phyloP scores from a whole-genome alignment of 352 stramenopile species.

The Pythium coloratum region DNA sequence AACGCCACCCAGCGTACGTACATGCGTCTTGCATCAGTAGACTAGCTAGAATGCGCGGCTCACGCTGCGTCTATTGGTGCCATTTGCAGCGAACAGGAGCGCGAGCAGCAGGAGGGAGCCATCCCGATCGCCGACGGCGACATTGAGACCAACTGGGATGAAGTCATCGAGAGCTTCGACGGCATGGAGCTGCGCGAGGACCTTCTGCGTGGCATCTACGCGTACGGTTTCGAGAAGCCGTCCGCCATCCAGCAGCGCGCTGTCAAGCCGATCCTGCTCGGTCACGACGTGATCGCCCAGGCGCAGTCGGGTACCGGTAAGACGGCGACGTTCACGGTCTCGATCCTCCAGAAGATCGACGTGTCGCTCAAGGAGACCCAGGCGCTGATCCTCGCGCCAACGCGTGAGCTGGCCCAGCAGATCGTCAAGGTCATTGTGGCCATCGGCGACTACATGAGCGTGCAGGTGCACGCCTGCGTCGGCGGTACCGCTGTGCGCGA shows the following conservation, averaged over 20 bases:
- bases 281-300: slow-evolving; percentile 98
- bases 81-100: slow-evolving; percentile 33
- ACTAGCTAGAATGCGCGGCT: background rate
- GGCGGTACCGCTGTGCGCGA: slow-evolving; percentile 98
- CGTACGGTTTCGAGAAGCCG: slow-evolving; percentile 99
- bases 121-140: slow-evolving; percentile 89
- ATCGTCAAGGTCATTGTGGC: slow-evolving; percentile 98
- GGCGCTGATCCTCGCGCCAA: slow-evolving; percentile 98
- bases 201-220: slow-evolving; percentile 99
- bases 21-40: background rate
- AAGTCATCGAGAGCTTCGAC: slow-evolving; percentile 98
- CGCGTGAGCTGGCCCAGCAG: slow-evolving; percentile 98
- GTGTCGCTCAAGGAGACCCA: slow-evolving; percentile 95
- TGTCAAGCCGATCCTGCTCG: slow-evolving; percentile 98
- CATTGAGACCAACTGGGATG: slow-evolving; percentile 98
- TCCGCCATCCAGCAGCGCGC: slow-evolving; percentile 99
- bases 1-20: slow-evolving; percentile 54
- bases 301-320: slow-evolving; percentile 99
- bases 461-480: slow-evolving; percentile 97
- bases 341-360: slow-evolving; percentile 98
- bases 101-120: slow-evolving; percentile 71
- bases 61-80: background rate
- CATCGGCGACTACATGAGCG: slow-evolving; percentile 95
- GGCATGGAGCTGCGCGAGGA: slow-evolving; percentile 98
- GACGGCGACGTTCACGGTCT: slow-evolving; percentile 99